Evolutionary conservation across 352 stramenopile species (phyloP).

Genomic region (Elongisporangium undulatum): DNA sequence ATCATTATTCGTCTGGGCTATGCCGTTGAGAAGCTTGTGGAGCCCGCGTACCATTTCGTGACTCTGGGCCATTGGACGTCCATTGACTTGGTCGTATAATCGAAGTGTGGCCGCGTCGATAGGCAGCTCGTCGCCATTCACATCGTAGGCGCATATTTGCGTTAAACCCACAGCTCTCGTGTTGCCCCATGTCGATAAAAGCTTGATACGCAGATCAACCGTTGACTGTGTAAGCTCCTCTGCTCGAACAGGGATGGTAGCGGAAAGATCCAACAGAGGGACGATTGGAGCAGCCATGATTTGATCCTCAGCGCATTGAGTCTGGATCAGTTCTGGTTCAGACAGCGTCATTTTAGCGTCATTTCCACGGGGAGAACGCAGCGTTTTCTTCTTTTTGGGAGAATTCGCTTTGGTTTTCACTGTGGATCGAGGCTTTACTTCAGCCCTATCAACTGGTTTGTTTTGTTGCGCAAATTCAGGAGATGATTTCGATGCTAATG

Average conservation of each 20-base stretch:
- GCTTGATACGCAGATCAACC: slow-evolving; percentile 51
- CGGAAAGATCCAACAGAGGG: slow-evolving; percentile 21
- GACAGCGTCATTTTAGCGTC: neutral
- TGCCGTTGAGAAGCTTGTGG: slow-evolving; percentile 45
- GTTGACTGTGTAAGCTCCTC: neutral
- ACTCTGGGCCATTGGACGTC: slow-evolving; percentile 38
- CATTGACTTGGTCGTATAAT: slow-evolving; percentile 50
- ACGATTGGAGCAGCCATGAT: slow-evolving; percentile 9
- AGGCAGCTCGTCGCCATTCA: slow-evolving; percentile 44
- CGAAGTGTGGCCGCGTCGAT: slow-evolving; percentile 38
- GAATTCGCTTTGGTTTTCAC: neutral
- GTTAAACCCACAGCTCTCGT: slow-evolving; percentile 56
- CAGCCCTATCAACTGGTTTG: neutral
- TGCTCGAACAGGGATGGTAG: neutral
- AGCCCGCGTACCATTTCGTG: slow-evolving; percentile 71
- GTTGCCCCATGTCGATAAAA: slow-evolving; percentile 67
- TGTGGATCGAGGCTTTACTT: neutral
- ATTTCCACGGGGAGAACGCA: neutral
- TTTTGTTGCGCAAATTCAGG: neutral
- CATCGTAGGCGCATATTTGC: slow-evolving; percentile 65
- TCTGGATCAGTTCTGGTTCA: neutral
- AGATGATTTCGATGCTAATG: neutral
- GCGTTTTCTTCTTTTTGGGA: neutral
- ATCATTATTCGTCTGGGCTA: slow-evolving; percentile 59
- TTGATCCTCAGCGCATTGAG: neutral